Percentiles rank a stretch among this genome's conserved stretches.
Conservation (phyloP, 2,329 filamentous ascomycete species). For the Alternaria arborescens region DNA sequence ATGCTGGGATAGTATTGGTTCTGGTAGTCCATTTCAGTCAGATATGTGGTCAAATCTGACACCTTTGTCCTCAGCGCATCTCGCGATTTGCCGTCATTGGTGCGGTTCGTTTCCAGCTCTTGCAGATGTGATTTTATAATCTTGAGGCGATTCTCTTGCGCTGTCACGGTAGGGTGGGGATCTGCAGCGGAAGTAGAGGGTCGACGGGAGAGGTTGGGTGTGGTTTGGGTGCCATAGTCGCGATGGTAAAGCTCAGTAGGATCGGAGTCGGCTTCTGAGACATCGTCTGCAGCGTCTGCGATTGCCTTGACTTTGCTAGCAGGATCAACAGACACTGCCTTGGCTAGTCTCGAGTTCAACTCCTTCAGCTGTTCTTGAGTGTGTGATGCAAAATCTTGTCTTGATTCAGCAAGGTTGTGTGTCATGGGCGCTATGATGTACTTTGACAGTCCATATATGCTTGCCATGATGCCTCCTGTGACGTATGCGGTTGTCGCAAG, state of each 20-base stretch:
- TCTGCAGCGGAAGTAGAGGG: slow-evolving; percentile 38
- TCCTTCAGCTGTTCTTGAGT: slow-evolving; percentile 61
- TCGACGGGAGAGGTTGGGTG: slow-evolving; percentile 58
- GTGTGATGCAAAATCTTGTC: slow-evolving; percentile 65
- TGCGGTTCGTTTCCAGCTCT: slow-evolving; percentile 60
- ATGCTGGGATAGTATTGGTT: slow-evolving; percentile 54
- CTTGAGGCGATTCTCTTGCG: slow-evolving; percentile 58
- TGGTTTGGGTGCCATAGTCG: slow-evolving; percentile 82
- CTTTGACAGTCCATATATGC: slow-evolving; percentile 74
- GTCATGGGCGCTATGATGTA: slow-evolving; percentile 72
- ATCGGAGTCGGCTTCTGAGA: slow-evolving; percentile 64
- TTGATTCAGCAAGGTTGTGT: slow-evolving; percentile 60
- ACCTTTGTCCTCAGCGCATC: slow-evolving; percentile 60
- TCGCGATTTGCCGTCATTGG: slow-evolving; percentile 61
- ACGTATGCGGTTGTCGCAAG: slow-evolving; percentile 66
- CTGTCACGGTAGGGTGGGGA: slow-evolving; percentile 40
- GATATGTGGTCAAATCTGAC: slow-evolving; percentile 68
- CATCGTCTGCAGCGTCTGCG: slow-evolving; percentile 46
- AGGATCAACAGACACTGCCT: slow-evolving; percentile 70
- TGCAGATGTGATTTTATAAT: slow-evolving; percentile 61
- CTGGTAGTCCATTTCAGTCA: slow-evolving; percentile 59
- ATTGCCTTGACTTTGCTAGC: slow-evolving; percentile 40
- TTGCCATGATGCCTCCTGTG: slow-evolving; percentile 63
- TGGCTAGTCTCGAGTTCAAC: slow-evolving; percentile 66
- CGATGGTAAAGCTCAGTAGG: slow-evolving; percentile 83